phyloP scores from a whole-genome alignment of 345 rosid genomes.

The Gossypium raimondii region DNA sequence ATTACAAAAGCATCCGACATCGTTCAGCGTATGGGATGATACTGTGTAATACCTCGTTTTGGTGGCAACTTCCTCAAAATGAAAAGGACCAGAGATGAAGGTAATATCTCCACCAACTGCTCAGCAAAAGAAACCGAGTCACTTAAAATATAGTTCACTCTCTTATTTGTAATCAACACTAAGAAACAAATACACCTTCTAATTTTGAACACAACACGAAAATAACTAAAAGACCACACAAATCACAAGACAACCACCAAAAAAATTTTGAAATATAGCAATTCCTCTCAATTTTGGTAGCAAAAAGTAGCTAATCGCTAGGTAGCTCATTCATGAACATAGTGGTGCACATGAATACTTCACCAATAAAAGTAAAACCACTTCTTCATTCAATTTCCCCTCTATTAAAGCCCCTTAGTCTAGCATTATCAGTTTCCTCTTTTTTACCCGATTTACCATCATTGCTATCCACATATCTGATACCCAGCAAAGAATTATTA shows the following conservation, averaged over 20 bases:
- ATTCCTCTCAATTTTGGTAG: neutral
- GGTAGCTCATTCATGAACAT: too few species aligned
- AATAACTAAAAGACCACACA: neutral
- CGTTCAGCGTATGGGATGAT: conserved; percentile 67
- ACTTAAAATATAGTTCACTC: neutral
- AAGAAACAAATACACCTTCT: neutral
- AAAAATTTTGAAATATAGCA: neutral
- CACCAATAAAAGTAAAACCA: too few species aligned
- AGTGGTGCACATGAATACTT: too few species aligned
- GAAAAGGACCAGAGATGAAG: conserved; percentile 79
- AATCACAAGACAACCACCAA: too few species aligned
- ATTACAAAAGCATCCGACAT: neutral
- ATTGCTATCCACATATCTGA: too few species aligned
- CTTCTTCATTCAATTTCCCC: too few species aligned
- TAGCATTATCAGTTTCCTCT: too few species aligned
- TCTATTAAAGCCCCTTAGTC: too few species aligned
- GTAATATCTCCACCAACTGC: conserved; percentile 90
- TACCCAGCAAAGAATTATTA: too few species aligned
- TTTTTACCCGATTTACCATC: too few species aligned
- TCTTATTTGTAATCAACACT: neutral
- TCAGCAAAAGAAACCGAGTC: conserved; percentile 2
- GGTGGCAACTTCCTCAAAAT: conserved; percentile 94
- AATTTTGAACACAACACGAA: neutral
- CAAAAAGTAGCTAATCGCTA: too few species aligned
- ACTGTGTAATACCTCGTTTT: conserved; percentile 75